Conservation (phyloP, 2,329 filamentous ascomycete species). For the Dryadomyces quercivorus region DNA sequence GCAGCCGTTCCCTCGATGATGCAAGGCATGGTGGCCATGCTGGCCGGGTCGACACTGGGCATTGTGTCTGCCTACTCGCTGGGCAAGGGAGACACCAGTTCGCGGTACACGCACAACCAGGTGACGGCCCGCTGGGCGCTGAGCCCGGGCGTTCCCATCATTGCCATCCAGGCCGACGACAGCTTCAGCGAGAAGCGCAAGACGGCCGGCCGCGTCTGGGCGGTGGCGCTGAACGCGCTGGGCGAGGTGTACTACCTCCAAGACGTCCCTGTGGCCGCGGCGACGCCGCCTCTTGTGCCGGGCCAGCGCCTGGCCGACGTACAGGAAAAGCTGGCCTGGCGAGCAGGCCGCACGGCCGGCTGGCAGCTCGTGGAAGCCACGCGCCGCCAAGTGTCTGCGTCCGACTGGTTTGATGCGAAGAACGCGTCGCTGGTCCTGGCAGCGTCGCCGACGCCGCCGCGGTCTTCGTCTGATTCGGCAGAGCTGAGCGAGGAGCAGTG, state of each 20-base stretch:
- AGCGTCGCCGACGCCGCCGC: conserved; percentile 56
- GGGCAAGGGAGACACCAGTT: conserved; percentile 44
- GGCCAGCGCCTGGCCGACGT: neutral
- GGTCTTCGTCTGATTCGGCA: conserved; percentile 64
- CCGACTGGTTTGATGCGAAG: conserved; percentile 62
- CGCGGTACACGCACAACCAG: conserved; percentile 58
- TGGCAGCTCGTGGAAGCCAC: conserved; percentile 77
- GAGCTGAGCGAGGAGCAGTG: conserved; percentile 59
- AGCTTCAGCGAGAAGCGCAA: conserved; percentile 62
- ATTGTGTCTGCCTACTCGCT: conserved; percentile 74
- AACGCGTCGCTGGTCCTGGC: conserved; percentile 49
- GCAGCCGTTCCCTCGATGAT: conserved; percentile 58
- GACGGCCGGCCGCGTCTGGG: conserved; percentile 65
- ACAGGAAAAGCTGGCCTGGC: conserved; percentile 52
- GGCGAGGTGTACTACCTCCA: conserved; percentile 83
- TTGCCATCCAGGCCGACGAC: conserved; percentile 74
- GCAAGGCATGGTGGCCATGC: conserved; percentile 65
- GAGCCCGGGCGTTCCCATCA: conserved; percentile 77
- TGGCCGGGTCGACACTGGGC: conserved; percentile 74
- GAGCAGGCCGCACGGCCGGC: conserved; percentile 61
- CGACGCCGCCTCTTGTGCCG: neutral
- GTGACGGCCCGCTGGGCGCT: conserved; percentile 82
- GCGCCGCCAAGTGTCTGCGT: conserved; percentile 50
- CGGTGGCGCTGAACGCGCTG: conserved; percentile 84
- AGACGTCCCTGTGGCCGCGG: conserved; percentile 43